phyloP scores from a whole-genome alignment of 108 stramenopile genomes.

The Cyclotella kingstonii region DNA sequence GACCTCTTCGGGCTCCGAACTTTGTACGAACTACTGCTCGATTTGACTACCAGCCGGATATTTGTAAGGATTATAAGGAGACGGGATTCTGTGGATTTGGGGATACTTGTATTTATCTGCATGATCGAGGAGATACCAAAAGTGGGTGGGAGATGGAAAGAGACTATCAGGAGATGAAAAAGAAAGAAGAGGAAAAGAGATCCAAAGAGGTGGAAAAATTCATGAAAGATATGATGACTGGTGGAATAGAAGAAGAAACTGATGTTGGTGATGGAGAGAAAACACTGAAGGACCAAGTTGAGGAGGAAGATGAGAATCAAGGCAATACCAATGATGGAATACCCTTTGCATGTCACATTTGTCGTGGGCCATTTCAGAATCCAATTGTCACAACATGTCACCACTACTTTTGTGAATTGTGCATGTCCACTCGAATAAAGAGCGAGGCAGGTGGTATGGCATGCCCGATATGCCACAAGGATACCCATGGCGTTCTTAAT shows the following conservation, averaged over 20 bases:
- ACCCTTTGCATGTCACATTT: constrained; percentile 95
- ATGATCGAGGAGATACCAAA: constrained; percentile 94
- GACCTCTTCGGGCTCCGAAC: constrained; percentile 84
- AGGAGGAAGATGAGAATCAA: constrained; percentile 10
- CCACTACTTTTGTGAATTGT: constrained; percentile 93
- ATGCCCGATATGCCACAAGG: constrained; percentile 93
- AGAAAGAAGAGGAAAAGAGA: constrained; percentile 57
- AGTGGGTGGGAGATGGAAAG: constrained; percentile 94
- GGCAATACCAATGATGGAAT: constrained; percentile 55
- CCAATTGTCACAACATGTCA: constrained; percentile 92
- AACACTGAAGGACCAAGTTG: not conserved
- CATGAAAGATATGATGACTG: constrained; percentile 46
- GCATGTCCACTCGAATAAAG: constrained; percentile 67
- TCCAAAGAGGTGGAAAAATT: constrained; percentile 68
- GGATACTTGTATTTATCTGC: constrained; percentile 97
- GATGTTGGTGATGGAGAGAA: not conserved
- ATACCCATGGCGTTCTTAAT: constrained; percentile 89
- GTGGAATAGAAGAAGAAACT: constrained; percentile 14
- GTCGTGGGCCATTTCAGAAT: constrained; percentile 82
- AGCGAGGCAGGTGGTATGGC: constrained; percentile 1
- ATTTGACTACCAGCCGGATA: constrained; percentile 98
- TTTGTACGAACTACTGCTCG: constrained; percentile 88
- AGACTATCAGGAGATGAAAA: constrained; percentile 92
- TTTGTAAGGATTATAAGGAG: constrained; percentile 99
- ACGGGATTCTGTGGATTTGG: constrained; percentile 99